Percentiles rank a stretch among this genome's conserved stretches.
phyloP scores from a whole-genome alignment of 2,329 filamentous ascomycete species.

The Penicillium sp. region DNA sequence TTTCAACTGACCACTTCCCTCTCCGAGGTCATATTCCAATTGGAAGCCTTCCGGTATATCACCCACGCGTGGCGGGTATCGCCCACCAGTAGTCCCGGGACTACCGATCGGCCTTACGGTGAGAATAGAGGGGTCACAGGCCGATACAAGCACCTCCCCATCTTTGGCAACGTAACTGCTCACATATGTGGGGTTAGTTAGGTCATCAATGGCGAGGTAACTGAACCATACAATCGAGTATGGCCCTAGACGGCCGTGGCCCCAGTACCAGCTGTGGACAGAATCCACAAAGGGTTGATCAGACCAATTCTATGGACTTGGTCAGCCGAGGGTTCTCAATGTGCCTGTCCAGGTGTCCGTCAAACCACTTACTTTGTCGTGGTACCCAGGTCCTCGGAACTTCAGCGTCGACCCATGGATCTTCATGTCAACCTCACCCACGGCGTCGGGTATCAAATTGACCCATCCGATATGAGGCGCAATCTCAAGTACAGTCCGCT shows the following conservation, averaged over 20 bases:
- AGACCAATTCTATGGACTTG: conserved; percentile 43
- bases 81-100: conserved; percentile 5
- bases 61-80: conserved; percentile 21
- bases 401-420: conserved; percentile 32
- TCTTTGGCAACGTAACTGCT: conserved; percentile 36
- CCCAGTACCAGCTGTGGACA: conserved; percentile 46
- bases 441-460: conserved; percentile 39
- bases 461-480: conserved; percentile 42
- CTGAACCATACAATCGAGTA: conserved; percentile 51
- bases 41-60: conserved; percentile 20
- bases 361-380: conserved; percentile 44
- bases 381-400: conserved; percentile 46
- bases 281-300: conserved; percentile 36
- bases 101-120: conserved; percentile 14
- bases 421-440: conserved; percentile 31
- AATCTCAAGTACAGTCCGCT: conserved; percentile 11
- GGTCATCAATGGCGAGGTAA: conserved; percentile 22
- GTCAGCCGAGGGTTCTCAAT: not conserved
- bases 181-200: conserved; percentile 27
- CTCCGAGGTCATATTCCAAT: conserved; percentile 16
- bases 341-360: not conserved
- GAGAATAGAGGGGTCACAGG: conserved; percentile 24
- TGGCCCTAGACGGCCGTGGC: conserved; percentile 44
- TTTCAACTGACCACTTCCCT: conserved; percentile 8
- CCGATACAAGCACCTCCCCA: conserved; percentile 26